Percentiles rank a stretch among this genome's conserved stretches.
Evolutionary conservation across 2,329 filamentous ascomycete species (phyloP).

Genomic region (Rachicladosporium sp.): DNA sequence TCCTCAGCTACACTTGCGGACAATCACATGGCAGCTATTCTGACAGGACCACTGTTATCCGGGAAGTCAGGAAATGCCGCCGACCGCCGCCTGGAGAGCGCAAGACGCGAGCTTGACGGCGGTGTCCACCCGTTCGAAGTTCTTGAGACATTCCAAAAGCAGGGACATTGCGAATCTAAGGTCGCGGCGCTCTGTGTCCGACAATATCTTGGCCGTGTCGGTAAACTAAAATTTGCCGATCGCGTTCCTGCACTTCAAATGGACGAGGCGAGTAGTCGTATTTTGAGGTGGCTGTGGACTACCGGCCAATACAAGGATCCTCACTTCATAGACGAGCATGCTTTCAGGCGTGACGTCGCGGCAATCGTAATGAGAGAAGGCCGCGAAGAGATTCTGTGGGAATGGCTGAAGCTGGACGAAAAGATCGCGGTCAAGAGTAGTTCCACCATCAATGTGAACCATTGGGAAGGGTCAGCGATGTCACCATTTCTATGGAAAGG

Average conservation of each 20-base stretch:
- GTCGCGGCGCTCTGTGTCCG: constrained; percentile 28
- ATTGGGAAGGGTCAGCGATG: no score
- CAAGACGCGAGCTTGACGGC: constrained; percentile 8
- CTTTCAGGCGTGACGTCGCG: constrained; percentile 13
- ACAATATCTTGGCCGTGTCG: constrained; percentile 15
- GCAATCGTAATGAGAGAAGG: constrained; percentile 17
- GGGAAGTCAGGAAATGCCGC: no score
- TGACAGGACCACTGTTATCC: constrained; percentile 38
- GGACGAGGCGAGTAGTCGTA: constrained; percentile 15
- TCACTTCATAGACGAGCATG: constrained; percentile 11
- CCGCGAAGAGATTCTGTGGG: constrained; percentile 17
- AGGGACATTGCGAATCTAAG: constrained; percentile 25
- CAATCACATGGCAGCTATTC: constrained; percentile 37
- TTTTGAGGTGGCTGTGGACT: constrained; percentile 19
- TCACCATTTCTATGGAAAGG: no score
- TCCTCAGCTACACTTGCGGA: constrained; percentile 30
- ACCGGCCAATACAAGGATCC: constrained; percentile 9
- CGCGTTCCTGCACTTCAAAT: constrained; percentile 7
- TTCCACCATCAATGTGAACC: no score
- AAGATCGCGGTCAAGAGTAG: no score
- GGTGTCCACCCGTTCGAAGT: constrained; percentile 25
- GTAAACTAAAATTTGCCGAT: constrained; percentile 7
- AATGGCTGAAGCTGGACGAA: constrained; percentile 16
- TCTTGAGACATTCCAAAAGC: constrained; percentile 28
- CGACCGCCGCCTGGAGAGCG: no score